phyloP scores from a whole-genome alignment of 345 rosid genomes.

The Arabidopsis arenosa region DNA sequence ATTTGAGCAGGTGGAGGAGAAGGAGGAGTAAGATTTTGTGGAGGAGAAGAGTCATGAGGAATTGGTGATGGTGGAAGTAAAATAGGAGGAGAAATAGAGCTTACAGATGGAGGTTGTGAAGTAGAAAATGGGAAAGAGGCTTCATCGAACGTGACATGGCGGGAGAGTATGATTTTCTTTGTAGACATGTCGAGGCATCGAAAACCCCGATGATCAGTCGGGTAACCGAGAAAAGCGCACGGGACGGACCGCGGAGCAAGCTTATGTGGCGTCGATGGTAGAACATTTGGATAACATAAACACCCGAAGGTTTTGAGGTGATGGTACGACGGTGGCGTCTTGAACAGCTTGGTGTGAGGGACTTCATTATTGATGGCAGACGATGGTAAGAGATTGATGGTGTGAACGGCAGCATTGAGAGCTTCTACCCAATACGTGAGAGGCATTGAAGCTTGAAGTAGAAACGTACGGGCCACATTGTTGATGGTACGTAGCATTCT shows the following conservation, averaged over 20 bases:
- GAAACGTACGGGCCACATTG: neutral
- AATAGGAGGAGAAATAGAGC: too few species aligned
- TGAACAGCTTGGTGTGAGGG: neutral
- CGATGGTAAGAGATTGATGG: neutral
- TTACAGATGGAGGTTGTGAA: too few species aligned
- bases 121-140: neutral
- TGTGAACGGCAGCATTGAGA: neutral
- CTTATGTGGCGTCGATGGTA: neutral
- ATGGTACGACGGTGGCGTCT: accelerated
- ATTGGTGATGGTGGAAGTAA: too few species aligned
- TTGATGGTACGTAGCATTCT: neutral
- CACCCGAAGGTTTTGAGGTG: neutral
- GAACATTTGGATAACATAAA: neutral
- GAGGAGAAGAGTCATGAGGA: accelerated
- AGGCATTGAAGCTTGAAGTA: neutral
- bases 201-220: neutral
- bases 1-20: neutral
- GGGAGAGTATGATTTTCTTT: too few species aligned
- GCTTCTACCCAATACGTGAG: neutral
- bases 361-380: neutral
- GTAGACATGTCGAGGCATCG: neutral
- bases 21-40: too few species aligned
- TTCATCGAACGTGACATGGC: neutral
- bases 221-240: neutral
- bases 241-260: neutral